Evolutionary conservation across 257 asterid genomes (phyloP).

Genomic region (Solanum pennellii): DNA sequence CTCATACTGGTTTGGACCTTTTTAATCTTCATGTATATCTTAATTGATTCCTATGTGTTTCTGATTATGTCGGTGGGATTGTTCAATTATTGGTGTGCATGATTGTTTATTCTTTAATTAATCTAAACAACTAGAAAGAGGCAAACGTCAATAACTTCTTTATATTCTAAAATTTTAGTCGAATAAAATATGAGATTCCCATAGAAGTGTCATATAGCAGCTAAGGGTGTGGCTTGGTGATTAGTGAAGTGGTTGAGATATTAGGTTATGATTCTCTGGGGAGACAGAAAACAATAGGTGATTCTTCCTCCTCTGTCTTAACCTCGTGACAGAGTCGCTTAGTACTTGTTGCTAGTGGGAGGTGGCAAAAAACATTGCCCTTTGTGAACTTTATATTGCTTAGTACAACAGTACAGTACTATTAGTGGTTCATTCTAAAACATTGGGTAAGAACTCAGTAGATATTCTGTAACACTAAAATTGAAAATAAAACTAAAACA

Average conservation of each 20-base stretch:
- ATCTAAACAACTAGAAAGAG: background rate
- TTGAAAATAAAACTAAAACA: no score
- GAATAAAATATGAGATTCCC: background rate
- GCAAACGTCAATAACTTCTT: background rate
- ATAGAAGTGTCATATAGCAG: background rate
- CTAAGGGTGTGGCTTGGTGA: background rate
- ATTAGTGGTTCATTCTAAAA: no score
- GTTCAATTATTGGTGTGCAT: background rate
- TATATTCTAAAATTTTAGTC: background rate
- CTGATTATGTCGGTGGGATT: background rate
- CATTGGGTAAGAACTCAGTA: no score
- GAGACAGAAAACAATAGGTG: background rate
- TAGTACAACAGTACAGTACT: no score
- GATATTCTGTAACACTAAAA: no score
- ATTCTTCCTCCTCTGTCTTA: background rate
- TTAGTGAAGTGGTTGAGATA: background rate
- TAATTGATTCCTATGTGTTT: background rate
- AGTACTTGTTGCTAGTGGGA: background rate
- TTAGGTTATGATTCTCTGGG: background rate
- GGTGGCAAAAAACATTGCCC: background rate
- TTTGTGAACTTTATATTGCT: no score
- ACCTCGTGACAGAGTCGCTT: background rate
- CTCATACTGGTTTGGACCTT: constrained; percentile 4
- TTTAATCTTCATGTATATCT: background rate
- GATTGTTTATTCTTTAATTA: background rate